Evolutionary conservation across 2,329 filamentous ascomycete genomes (phyloP), one percentile per base, ranked within the genome.

Genomic region (Alternaria sp.): DNA sequence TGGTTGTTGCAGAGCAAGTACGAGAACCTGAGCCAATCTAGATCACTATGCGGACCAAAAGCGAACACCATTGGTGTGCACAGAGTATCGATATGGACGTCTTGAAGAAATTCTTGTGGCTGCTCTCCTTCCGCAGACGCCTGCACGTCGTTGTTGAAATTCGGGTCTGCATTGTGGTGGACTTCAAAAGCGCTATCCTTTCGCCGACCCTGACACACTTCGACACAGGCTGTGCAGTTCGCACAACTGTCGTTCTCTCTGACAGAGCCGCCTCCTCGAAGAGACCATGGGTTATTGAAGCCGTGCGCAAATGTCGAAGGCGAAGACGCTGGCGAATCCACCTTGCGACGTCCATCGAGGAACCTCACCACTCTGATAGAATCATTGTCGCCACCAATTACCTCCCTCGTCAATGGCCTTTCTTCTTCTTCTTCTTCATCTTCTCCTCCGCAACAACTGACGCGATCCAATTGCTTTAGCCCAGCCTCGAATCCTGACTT

Each of bases 11-110:
- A 48, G 3, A 56, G 28, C 31, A 56, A 26, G 31, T 39, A 51
- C 39, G 40, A 56, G 28, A 45, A 51, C 5, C 39, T 34, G 10
- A 52, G 33, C 40, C 54, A 52, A n/a, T 56, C 54, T 26, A 51
- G 7, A 10, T 52, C 46, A 17, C 37, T 17, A 24, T 39, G 36
- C 33, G 46, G 33, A 9, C 54, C 48, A 26, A 56, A 21, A 5
- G 46, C 34, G 24, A 39, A 31, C 17, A 14, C 17, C 21, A 40
- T 23, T n/a, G 54, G 48, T 10, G 40, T 45, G 11, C 45, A 31
- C 3, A 17, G 39, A 14, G 5, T 8, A n/a, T 44, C 31, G 13
- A 24, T 14, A 45, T 45, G 24, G 4, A 39, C 28, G 5, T 39
- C 26, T 31, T 29, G 13, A 13, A 33, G n/a, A 10, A 34, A 21